These are phyloP conservation scores for Cerioporus squamosus DNA, from an alignment of 1,284 basidiomycete species.

Conservation along the genomic window DNA sequence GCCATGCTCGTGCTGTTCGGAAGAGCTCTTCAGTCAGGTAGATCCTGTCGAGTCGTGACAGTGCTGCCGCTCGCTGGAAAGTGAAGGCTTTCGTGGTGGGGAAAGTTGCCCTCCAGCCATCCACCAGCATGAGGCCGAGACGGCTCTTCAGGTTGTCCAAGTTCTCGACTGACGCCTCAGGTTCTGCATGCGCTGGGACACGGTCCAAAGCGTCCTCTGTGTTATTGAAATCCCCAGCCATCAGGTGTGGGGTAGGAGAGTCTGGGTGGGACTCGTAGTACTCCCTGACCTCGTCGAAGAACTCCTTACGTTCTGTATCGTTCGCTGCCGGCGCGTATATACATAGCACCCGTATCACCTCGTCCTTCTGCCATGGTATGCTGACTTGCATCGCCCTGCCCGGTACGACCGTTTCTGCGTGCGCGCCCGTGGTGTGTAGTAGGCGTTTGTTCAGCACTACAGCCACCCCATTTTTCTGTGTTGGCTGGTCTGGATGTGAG, in stretches of 20 bases:
- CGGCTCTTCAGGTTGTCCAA: not conserved
- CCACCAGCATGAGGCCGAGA: conserved; percentile 25
- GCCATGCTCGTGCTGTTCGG: conserved; percentile 30
- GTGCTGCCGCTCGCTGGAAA: conserved; percentile 13
- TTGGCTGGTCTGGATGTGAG: not conserved
- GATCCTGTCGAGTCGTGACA: conserved; percentile 43
- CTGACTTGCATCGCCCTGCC: not conserved
- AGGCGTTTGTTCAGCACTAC: not conserved
- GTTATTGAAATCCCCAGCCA: conserved; percentile 48
- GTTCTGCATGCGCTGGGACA: not conserved
- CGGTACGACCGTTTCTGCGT: not conserved
- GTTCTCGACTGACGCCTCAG: conserved; percentile 18
- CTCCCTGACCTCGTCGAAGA: conserved; percentile 33
- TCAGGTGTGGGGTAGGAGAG: conserved; percentile 32
- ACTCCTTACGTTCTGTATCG: conserved; percentile 26
- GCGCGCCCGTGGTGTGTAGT: not conserved
- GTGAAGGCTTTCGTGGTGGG: conserved; percentile 34
- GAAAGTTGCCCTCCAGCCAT: conserved; percentile 41
- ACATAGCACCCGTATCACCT: conserved; percentile 29
- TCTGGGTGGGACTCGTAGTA: conserved; percentile 10
- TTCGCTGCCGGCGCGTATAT: conserved; percentile 43
- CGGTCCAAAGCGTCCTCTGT: conserved; percentile 31
- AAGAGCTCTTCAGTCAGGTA: conserved; percentile 20
- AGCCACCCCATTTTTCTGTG: conserved; percentile 1
- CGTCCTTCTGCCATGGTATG: conserved; percentile 18